Evolutionary conservation across 2,329 filamentous ascomycete species (phyloP).

Genomic region (Neofusicoccum kwambonambiense): DNA sequence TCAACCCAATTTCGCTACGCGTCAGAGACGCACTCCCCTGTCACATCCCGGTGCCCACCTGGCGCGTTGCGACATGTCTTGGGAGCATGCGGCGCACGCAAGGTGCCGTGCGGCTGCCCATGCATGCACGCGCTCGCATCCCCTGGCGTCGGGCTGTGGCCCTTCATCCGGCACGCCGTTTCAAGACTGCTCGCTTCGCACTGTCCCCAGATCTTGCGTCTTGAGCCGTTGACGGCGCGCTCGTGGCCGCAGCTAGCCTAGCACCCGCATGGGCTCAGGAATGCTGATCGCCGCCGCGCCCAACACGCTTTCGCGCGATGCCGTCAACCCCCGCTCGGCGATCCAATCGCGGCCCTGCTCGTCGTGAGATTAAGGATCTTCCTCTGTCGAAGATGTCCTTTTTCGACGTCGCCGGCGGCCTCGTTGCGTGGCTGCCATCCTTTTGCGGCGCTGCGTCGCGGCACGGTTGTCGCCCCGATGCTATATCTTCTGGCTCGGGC

Average conservation of each 20-base stretch:
- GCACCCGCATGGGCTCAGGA: constrained; percentile 2
- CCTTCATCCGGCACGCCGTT: constrained; percentile 15
- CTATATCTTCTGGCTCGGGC: constrained; percentile 15
- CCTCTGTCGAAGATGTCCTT: constrained; percentile 9
- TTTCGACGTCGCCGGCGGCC: not conserved
- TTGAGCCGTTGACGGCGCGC: constrained; percentile 13
- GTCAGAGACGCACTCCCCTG: constrained; percentile 12
- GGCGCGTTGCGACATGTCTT: constrained; percentile 18
- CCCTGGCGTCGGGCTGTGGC: constrained; percentile 13
- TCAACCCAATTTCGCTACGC: constrained; percentile 18
- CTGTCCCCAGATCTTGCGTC: constrained; percentile 11
- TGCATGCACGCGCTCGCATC: constrained; percentile 12
- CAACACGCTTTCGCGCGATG: not conserved
- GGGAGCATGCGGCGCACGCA: constrained; percentile 17
- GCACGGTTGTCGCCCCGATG: not conserved
- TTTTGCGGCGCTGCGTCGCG: constrained; percentile 10
- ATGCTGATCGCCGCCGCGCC: not conserved
- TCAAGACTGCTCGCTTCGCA: constrained; percentile 17
- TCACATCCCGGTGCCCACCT: constrained; percentile 7
- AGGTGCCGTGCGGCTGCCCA: constrained; percentile 8
- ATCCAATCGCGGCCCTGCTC: constrained; percentile 6
- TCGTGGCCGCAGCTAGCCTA: constrained; percentile 12
- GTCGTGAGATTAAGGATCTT: constrained; percentile 5
- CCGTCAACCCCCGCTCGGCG: not conserved
- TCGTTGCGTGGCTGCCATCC: not conserved